Conservation (phyloP, 768 basidiomycete genomes). For the Cystobasidium tubakii region DNA sequence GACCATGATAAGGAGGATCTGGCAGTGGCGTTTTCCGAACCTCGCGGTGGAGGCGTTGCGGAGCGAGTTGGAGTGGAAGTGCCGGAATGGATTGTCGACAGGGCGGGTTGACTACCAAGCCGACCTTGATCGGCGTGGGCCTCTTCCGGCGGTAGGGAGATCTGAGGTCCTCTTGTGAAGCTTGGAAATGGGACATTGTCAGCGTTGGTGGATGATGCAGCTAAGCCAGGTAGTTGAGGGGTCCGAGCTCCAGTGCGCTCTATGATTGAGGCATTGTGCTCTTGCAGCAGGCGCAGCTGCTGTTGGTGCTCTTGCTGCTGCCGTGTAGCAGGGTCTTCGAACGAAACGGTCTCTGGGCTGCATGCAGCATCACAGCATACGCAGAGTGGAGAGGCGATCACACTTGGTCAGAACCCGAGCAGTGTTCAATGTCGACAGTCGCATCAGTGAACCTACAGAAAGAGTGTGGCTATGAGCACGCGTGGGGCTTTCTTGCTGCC, state of each 20-base stretch:
- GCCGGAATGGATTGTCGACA: not conserved
- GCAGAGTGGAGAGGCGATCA: too few species aligned
- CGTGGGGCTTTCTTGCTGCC: conserved; percentile 8
- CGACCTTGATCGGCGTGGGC: not conserved
- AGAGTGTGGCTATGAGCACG: conserved; percentile 27
- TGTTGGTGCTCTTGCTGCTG: conserved; percentile 6
- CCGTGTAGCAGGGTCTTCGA: not conserved
- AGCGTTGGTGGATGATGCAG: not conserved
- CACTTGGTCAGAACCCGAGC: too few species aligned
- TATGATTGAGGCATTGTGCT: not conserved
- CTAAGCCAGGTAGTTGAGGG: not conserved
- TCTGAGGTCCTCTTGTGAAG: not conserved
- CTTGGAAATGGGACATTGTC: not conserved
- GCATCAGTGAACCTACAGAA: conserved; percentile 28
- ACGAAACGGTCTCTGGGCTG: conserved; percentile 7
- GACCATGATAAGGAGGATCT: not conserved
- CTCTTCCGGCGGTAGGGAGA: not conserved
- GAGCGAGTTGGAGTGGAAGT: not conserved
- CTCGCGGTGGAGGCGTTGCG: not conserved
- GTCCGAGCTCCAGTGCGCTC: conserved; percentile 2
- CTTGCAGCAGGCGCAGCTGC: not conserved
- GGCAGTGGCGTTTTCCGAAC: not conserved
- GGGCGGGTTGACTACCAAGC: not conserved
- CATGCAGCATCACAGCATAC: too few species aligned
- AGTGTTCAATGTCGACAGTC: too few species aligned